phyloP scores from a whole-genome alignment of 2,329 filamentous ascomycete genomes.

The Fusarium sp. region DNA sequence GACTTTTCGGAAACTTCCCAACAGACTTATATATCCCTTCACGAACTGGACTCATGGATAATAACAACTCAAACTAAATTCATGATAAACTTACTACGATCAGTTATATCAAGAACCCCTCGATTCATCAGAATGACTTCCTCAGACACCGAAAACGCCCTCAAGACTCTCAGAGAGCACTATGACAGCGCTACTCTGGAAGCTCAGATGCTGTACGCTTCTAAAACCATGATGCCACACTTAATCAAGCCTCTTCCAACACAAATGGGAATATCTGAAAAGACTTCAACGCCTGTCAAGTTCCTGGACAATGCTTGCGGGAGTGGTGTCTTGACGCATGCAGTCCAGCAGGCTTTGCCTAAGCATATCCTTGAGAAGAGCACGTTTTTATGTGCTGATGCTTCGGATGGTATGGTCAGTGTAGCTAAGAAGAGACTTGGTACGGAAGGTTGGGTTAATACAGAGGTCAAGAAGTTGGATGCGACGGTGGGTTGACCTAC shows the following conservation, averaged over 20 bases:
- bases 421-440: conserved; percentile 51
- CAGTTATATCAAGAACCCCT: background rate
- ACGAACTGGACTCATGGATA: background rate
- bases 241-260: conserved; percentile 34
- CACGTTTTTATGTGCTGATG: conserved; percentile 61
- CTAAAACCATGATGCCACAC: conserved; percentile 26
- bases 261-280: conserved; percentile 40
- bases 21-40: background rate
- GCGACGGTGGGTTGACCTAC: conserved; percentile 52
- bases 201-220: conserved; percentile 30
- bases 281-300: conserved; percentile 44
- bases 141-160: background rate
- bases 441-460: conserved; percentile 57
- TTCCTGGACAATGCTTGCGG: conserved; percentile 66
- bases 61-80: background rate
- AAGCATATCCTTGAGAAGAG: conserved; percentile 53
- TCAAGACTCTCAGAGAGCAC: conserved; percentile 24
- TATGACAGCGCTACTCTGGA: conserved; percentile 24
- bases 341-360: conserved; percentile 54
- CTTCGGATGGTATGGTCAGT: conserved; percentile 54
- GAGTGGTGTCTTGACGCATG: conserved; percentile 58
- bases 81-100: background rate
- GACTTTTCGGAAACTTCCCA: conserved; percentile 35
- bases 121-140: conserved; percentile 12
- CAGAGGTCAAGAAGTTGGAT: conserved; percentile 56